phyloP scores from a whole-genome alignment of 1,139 yeast genomes.

The Taphrina pruni region DNA sequence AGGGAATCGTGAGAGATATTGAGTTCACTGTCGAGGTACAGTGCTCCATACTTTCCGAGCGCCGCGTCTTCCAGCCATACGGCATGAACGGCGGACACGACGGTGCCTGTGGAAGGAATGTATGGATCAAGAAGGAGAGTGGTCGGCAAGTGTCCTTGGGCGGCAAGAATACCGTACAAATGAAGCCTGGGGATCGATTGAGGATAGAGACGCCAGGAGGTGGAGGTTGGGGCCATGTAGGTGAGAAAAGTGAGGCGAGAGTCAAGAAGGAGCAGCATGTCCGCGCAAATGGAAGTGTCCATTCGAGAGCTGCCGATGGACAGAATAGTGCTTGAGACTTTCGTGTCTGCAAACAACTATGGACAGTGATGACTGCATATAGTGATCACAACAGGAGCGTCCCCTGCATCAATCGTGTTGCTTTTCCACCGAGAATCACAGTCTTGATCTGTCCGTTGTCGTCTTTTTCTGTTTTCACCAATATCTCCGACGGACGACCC shows the following conservation, averaged over 20 bases:
- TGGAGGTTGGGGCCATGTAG: slow-evolving; percentile 53
- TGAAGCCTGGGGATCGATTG: slow-evolving; percentile 63
- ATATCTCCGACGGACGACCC: slow-evolving; percentile 31
- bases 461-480: slow-evolving; percentile 4
- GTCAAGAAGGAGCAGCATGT: slow-evolving; percentile 19
- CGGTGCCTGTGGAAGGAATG: slow-evolving; percentile 66
- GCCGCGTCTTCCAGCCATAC: slow-evolving; percentile 65
- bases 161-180: slow-evolving; percentile 62
- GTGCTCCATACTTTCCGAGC: slow-evolving; percentile 66
- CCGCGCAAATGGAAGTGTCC: slow-evolving; percentile 28
- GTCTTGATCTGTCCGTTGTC: neutral
- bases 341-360: too few species aligned
- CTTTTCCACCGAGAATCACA: slow-evolving; percentile 26
- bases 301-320: slow-evolving; percentile 16
- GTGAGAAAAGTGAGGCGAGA: slow-evolving; percentile 1
- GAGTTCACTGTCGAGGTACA: slow-evolving; percentile 63
- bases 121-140: slow-evolving; percentile 55
- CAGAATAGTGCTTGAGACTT: slow-evolving; percentile 32
- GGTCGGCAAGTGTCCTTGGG: slow-evolving; percentile 57
- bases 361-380: neutral
- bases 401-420: slow-evolving; percentile 27
- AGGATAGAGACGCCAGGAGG: slow-evolving; percentile 62
- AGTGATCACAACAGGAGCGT: neutral
- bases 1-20: slow-evolving; percentile 67
- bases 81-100: slow-evolving; percentile 67